Evolutionary conservation across 2,329 filamentous ascomycete genomes (phyloP), one percentile per base, ranked within the genome.

Genomic region (Trichothecium sympodiale): DNA sequence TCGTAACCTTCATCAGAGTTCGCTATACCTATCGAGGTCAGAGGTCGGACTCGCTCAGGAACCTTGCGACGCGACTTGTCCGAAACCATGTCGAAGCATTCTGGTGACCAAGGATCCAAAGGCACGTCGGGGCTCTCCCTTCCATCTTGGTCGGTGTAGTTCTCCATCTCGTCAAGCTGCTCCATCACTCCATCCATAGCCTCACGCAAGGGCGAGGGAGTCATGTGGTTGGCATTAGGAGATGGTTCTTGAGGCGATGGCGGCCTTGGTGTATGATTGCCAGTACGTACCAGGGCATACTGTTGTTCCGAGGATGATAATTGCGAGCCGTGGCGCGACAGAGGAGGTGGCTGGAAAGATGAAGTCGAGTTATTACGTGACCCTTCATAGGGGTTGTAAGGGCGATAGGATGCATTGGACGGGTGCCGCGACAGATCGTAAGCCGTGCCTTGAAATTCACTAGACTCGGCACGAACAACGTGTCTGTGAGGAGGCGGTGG

Each of bases 121-220:
- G 73, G 64, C 1, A 70, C 62, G 29, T 75, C 67, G 15, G 20
- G n/a, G 9, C 10, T 16, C 3, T n/a, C 20, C 17, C n/a, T 16
- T 5, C 27, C 20, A 9, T 42, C 35, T 3, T 26, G 28, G 4
- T 30, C 33, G 3, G 38, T 33, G n/a, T 32, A 38, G 3, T 38
- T 38, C 16, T 53, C 56, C 67, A 98, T 84, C 41, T 88, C 87
- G 52, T 94, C 81, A 30, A 98, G 61, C 38, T 91, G 93, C 45
- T 91, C 86, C 77, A 96, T 95, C 4, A 98, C 88, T 56, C 93
- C 89, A 52, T 96, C 89, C 87, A 98, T 98, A 1, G 91, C 91
- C 55, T 88, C 86, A 40, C 91, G 74, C 3, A 98, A 64, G 1
- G 91, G 91, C 3, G 91, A 96, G 1, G 91, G 91, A 0, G 91